A percentile compares a stretch with the other conserved stretches of the same genome.
These are phyloP conservation scores for Diplocarpon rosae DNA, from an alignment of 2,329 filamentous ascomycete genomes.

Conservation along the genomic window DNA sequence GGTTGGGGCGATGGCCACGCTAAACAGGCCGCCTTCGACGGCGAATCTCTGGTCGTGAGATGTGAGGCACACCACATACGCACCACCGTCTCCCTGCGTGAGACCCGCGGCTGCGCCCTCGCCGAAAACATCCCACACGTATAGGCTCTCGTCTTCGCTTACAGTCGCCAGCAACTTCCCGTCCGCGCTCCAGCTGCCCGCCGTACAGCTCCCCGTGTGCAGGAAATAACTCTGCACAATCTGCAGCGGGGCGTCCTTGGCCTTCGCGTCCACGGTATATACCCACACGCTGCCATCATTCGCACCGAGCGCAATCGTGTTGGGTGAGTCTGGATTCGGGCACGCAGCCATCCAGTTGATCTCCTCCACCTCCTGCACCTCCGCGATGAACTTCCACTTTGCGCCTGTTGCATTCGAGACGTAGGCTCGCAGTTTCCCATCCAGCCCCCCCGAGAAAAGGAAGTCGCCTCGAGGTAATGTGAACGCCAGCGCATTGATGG, in stretches of 20 bases:
- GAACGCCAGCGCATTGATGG: slow-evolving; percentile 77
- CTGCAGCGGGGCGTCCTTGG: slow-evolving; percentile 51
- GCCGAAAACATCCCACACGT: slow-evolving; percentile 63
- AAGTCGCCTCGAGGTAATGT: slow-evolving; percentile 75
- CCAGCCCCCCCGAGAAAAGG: slow-evolving; percentile 75
- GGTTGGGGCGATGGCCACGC: slow-evolving; percentile 70
- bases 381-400: slow-evolving; percentile 58
- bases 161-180: slow-evolving; percentile 81
- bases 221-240: slow-evolving; percentile 90
- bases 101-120: slow-evolving; percentile 39
- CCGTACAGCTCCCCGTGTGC: slow-evolving; percentile 77
- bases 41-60: slow-evolving; percentile 78
- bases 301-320: slow-evolving; percentile 78
- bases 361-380: slow-evolving; percentile 84
- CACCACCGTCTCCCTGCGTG: slow-evolving; percentile 41
- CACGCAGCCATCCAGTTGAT: slow-evolving; percentile 83
- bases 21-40: slow-evolving; percentile 85
- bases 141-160: slow-evolving; percentile 76
- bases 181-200: slow-evolving; percentile 82
- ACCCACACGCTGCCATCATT: slow-evolving; percentile 93
- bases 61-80: slow-evolving; percentile 66
- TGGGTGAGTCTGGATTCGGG: slow-evolving; percentile 58
- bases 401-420: slow-evolving; percentile 35
- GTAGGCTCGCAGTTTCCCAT: slow-evolving; percentile 71
- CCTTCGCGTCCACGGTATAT: slow-evolving; percentile 66